Percentiles rank a stretch among this genome's conserved stretches.
phyloP scores from a whole-genome alignment of 257 asterid species.

The Cordia subcordata region DNA sequence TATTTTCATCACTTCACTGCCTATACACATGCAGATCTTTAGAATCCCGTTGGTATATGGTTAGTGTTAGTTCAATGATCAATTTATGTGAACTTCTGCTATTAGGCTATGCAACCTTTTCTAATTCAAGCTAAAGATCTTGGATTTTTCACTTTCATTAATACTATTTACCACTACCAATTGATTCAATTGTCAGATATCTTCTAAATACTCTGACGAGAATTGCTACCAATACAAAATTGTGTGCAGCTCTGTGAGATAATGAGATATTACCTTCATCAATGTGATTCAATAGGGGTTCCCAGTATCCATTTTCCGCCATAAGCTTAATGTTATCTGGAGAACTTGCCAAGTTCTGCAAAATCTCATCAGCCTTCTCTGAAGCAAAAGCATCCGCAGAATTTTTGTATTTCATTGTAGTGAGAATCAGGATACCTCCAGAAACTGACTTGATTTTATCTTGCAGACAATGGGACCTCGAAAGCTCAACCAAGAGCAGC shows the following conservation, averaged over 20 bases:
- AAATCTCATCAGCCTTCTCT: conserved; percentile 48
- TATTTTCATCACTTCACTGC: conserved; percentile 52
- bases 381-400: conserved; percentile 46
- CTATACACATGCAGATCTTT: conserved; percentile 30
- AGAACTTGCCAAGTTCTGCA: conserved; percentile 60
- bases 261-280: conserved; percentile 42
- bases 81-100: too few relatives aligned
- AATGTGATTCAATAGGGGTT: conserved; percentile 59
- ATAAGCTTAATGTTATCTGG: conserved; percentile 62
- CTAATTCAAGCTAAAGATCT: too few relatives aligned
- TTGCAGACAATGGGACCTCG: conserved; percentile 37
- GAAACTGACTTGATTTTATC: conserved; percentile 42
- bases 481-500: conserved; percentile 51
- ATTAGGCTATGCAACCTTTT: too few relatives aligned
- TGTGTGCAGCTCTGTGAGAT: not conserved
- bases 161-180: too few relatives aligned
- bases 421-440: conserved; percentile 72
- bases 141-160: too few relatives aligned
- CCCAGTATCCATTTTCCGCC: conserved; percentile 85
- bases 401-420: conserved; percentile 51
- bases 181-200: not conserved
- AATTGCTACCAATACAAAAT: not conserved
- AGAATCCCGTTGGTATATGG: not conserved
- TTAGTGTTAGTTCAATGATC: not conserved
- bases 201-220: not conserved